These are phyloP conservation scores for Nakazawaea ambrosiae DNA, from an alignment of 805 yeast genomes.

Conservation along the genomic window DNA sequence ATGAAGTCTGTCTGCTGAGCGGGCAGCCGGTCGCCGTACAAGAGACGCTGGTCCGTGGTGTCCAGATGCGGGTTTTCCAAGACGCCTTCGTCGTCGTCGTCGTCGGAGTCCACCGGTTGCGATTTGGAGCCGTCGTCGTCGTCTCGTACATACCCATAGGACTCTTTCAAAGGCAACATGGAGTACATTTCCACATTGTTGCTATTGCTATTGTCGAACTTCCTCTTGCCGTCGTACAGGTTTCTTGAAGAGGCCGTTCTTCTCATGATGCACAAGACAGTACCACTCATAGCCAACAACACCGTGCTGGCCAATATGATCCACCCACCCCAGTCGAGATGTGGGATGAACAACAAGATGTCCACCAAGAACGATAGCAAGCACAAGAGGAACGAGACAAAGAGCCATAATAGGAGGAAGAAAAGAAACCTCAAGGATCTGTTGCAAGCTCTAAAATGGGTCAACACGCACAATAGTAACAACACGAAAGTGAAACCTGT, in stretches of 20 bases:
- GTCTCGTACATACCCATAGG: conserved; percentile 14
- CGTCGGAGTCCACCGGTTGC: conserved; percentile 1
- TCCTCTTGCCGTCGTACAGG: conserved; percentile 17
- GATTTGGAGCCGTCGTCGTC: conserved; percentile 2
- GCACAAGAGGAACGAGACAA: conserved; percentile 63
- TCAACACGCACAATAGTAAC: conserved; percentile 30
- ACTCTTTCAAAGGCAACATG: conserved; percentile 7
- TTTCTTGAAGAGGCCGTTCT: conserved; percentile 52
- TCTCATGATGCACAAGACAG: conserved; percentile 65
- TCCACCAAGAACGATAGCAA: conserved; percentile 78
- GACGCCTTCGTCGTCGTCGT: conserved; percentile 3
- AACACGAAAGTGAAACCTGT: conserved; percentile 46
- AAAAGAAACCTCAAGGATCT: conserved; percentile 37
- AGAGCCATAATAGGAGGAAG: conserved; percentile 46
- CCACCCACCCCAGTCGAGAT: conserved; percentile 84
- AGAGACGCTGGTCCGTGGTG: conserved; percentile 4
- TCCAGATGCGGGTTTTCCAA: not conserved
- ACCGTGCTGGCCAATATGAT: conserved; percentile 63
- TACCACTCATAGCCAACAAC: conserved; percentile 53
- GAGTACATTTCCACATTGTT: conserved; percentile 8
- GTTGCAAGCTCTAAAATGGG: conserved; percentile 28
- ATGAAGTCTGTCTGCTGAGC: conserved; percentile 5
- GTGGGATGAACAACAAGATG: conserved; percentile 68
- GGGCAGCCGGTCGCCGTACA: conserved; percentile 1
- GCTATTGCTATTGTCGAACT: not conserved